Evolutionary conservation across 805 yeast species (phyloP).

Genomic region (Priceomyces medius): DNA sequence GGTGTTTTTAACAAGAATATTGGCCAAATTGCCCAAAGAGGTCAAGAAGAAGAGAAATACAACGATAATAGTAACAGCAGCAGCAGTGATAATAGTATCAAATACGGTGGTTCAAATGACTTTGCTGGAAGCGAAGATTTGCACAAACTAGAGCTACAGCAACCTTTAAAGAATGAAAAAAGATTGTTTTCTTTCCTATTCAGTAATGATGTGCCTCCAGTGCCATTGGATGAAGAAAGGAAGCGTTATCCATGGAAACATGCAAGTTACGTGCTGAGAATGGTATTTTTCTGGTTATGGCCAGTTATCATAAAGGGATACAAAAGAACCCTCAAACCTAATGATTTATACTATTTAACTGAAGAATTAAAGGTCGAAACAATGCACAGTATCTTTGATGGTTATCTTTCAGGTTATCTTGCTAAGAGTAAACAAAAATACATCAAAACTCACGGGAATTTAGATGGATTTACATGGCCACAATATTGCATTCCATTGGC

Average conservation of each 20-base stretch:
- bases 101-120: too few relatives aligned
- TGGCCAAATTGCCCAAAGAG: too few relatives aligned
- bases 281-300: conserved; percentile 40
- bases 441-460: conserved; percentile 15
- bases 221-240: conserved; percentile 54
- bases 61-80: too few relatives aligned
- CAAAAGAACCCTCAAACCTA: conserved; percentile 35
- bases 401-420: conserved; percentile 21
- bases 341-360: conserved; percentile 38
- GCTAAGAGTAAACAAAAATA: conserved; percentile 19
- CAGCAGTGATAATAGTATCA: too few relatives aligned
- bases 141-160: conserved; percentile 20
- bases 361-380: conserved; percentile 35
- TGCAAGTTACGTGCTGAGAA: conserved; percentile 38
- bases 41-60: too few relatives aligned
- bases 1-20: too few relatives aligned
- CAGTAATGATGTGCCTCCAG: conserved; percentile 48
- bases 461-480: conserved; percentile 40
- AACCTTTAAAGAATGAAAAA: conserved; percentile 43
- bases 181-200: conserved; percentile 52
- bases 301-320: conserved; percentile 43
- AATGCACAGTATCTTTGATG: conserved; percentile 31
- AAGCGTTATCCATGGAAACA: conserved; percentile 45
- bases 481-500: conserved; percentile 39
- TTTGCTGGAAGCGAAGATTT: too few relatives aligned